phyloP scores from a whole-genome alignment of 2,329 filamentous ascomycete genomes.

The Thelonectria rubi region DNA sequence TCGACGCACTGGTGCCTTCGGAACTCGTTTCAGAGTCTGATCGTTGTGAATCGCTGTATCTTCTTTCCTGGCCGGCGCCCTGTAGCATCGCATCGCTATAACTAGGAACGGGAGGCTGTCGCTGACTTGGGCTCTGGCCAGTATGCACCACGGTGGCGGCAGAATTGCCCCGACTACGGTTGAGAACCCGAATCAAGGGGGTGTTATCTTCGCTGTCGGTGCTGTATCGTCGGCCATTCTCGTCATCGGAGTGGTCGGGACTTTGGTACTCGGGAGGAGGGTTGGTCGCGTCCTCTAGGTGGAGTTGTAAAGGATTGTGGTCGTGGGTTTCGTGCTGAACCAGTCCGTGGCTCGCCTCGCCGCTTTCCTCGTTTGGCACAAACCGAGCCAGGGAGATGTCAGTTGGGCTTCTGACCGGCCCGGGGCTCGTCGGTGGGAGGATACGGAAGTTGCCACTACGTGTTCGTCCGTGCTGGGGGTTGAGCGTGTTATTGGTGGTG shows the following conservation, averaged over 20 bases:
- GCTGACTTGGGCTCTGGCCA: slow-evolving; percentile 35
- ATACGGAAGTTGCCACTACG: slow-evolving; percentile 82
- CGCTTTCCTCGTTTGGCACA: slow-evolving; percentile 74
- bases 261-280: slow-evolving; percentile 79
- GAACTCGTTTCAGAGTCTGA: slow-evolving; percentile 24
- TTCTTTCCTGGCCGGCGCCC: slow-evolving; percentile 48
- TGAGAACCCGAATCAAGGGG: slow-evolving; percentile 61
- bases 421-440: slow-evolving; percentile 81
- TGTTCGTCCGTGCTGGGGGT: slow-evolving; percentile 75
- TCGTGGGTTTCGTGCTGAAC: slow-evolving; percentile 43
- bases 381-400: slow-evolving; percentile 95
- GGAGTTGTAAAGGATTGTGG: slow-evolving; percentile 50
- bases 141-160: slow-evolving; percentile 50
- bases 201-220: slow-evolving; percentile 66
- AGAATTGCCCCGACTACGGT: slow-evolving; percentile 61
- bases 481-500: slow-evolving; percentile 57
- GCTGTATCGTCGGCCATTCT: slow-evolving; percentile 65
- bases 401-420: slow-evolving; percentile 88
- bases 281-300: slow-evolving; percentile 64
- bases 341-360: slow-evolving; percentile 60
- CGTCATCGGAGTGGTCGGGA: slow-evolving; percentile 69
- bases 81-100: slow-evolving; percentile 79
- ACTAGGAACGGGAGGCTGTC: slow-evolving; percentile 76
- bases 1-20: slow-evolving; percentile 7
- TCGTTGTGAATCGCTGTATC: slow-evolving; percentile 36